phyloP scores from a whole-genome alignment of 495 filamentous ascomycete genomes.

The Aspergillus homomorphus region DNA sequence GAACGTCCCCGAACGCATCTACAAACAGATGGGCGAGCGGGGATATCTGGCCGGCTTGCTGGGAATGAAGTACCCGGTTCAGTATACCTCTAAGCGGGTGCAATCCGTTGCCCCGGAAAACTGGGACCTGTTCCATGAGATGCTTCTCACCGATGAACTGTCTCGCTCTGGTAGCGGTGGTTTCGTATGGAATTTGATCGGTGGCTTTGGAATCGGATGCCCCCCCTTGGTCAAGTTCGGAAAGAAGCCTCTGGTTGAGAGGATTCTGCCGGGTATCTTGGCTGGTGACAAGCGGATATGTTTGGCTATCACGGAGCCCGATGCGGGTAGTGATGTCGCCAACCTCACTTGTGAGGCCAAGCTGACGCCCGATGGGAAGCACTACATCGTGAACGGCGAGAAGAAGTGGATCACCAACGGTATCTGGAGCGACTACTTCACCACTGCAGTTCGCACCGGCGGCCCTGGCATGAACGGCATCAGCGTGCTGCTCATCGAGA shows the following conservation, averaged over 20 bases:
- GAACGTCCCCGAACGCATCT: constrained; percentile 80
- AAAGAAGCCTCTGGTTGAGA: constrained; percentile 82
- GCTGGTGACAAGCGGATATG: constrained; percentile 95
- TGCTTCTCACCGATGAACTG: constrained; percentile 90
- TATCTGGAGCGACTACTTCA: constrained; percentile 96
- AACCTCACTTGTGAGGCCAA: constrained; percentile 95
- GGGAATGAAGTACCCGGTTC: constrained; percentile 70
- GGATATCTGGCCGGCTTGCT: constrained; percentile 90
- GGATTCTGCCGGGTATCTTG: constrained; percentile 78
- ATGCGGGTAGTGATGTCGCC: constrained; percentile 84
- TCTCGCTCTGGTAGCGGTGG: constrained; percentile 85
- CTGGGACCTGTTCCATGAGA: constrained; percentile 98
- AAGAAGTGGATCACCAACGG: constrained; percentile 99
- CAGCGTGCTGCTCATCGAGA: constrained; percentile 84
- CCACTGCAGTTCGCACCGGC: constrained; percentile 90
- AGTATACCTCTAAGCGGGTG: constrained; percentile 67
- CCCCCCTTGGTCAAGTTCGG: constrained; percentile 91
- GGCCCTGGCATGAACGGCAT: constrained; percentile 84
- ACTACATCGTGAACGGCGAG: constrained; percentile 98
- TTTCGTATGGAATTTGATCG: constrained; percentile 97
- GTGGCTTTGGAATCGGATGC: constrained; percentile 90
- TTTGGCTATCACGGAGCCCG: constrained; percentile 78
- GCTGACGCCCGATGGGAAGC: constrained; percentile 88
- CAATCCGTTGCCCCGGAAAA: constrained; percentile 78
- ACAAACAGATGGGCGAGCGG: constrained; percentile 89